Conservation (phyloP, 768 basidiomycete species). For the Rhodotorula babjevae region DNA sequence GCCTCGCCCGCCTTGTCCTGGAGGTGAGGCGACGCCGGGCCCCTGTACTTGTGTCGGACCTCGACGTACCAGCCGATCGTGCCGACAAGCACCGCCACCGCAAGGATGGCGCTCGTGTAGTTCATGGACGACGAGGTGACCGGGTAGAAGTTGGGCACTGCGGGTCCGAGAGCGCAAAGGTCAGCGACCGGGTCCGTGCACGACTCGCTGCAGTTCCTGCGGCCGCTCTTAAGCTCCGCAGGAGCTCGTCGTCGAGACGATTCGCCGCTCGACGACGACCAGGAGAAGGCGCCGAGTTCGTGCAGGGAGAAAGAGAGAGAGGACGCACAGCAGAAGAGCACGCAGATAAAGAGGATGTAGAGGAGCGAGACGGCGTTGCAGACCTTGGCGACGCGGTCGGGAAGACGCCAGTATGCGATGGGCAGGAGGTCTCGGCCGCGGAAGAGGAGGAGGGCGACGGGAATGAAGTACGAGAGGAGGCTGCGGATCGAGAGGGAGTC, state of each 20-base stretch:
- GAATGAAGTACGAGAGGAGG: conserved; percentile 3
- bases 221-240: too few species aligned
- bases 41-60: conserved; percentile 12
- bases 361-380: conserved; percentile 8
- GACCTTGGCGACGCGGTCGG: conserved; percentile 1
- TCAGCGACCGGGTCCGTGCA: too few species aligned
- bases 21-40: neutral
- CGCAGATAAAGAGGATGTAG: conserved; percentile 27
- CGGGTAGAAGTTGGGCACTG: conserved; percentile 19
- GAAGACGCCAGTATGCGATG: conserved; percentile 16
- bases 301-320: too few species aligned
- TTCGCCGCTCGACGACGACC: too few species aligned
- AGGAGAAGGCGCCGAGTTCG: neutral
- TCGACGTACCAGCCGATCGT: conserved; percentile 22
- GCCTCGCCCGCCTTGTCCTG: neutral
- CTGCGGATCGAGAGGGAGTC: too few species aligned
- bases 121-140: neutral
- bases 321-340: conserved; percentile 16
- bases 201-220: too few species aligned
- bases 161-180: too few species aligned
- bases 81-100: conserved; percentile 10
- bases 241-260: too few species aligned
- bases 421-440: conserved; percentile 24
- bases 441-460: conserved; percentile 30
- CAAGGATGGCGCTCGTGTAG: conserved; percentile 12